Evolutionary conservation across 2,329 filamentous ascomycete species (phyloP).

Genomic region (Lecanicillium sp.): DNA sequence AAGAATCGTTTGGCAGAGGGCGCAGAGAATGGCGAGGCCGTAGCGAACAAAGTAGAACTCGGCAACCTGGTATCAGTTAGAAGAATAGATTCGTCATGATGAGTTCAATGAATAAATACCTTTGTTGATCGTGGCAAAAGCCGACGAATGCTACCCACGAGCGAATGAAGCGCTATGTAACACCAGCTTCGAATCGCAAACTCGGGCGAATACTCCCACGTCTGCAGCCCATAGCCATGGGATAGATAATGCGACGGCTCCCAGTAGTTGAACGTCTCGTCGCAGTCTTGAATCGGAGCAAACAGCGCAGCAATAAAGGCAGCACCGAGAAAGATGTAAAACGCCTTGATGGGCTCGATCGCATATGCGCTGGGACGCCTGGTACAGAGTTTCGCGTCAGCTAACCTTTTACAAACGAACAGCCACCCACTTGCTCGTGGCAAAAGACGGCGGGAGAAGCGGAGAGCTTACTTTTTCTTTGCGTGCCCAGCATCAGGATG

Average conservation of each 20-base stretch:
- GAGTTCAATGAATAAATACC: slow-evolving; percentile 21
- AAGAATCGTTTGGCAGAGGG: slow-evolving; percentile 72
- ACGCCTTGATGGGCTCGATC: slow-evolving; percentile 65
- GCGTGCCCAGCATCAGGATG: slow-evolving; percentile 42
- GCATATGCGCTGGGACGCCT: slow-evolving; percentile 48
- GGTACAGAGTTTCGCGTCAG: background rate
- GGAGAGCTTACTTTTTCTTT: slow-evolving; percentile 38
- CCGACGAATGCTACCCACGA: slow-evolving; percentile 58
- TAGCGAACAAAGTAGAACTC: slow-evolving; percentile 88
- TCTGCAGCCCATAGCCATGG: slow-evolving; percentile 89
- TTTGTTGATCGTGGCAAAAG: slow-evolving; percentile 55
- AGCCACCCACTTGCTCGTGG: background rate
- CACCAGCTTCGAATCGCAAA: slow-evolving; percentile 95
- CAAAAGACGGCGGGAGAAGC: background rate
- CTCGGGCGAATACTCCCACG: slow-evolving; percentile 96
- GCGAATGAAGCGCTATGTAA: slow-evolving; percentile 74
- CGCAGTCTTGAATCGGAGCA: slow-evolving; percentile 93
- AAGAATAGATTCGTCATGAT: background rate
- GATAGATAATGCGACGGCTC: slow-evolving; percentile 91
- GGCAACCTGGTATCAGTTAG: slow-evolving; percentile 32
- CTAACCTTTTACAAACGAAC: background rate
- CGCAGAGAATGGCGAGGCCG: slow-evolving; percentile 65
- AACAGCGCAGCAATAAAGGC: slow-evolving; percentile 70
- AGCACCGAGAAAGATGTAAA: slow-evolving; percentile 70
- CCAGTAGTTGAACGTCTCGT: slow-evolving; percentile 99